phyloP scores from a whole-genome alignment of 331 rosid species.

The Malus hybrid region DNA sequence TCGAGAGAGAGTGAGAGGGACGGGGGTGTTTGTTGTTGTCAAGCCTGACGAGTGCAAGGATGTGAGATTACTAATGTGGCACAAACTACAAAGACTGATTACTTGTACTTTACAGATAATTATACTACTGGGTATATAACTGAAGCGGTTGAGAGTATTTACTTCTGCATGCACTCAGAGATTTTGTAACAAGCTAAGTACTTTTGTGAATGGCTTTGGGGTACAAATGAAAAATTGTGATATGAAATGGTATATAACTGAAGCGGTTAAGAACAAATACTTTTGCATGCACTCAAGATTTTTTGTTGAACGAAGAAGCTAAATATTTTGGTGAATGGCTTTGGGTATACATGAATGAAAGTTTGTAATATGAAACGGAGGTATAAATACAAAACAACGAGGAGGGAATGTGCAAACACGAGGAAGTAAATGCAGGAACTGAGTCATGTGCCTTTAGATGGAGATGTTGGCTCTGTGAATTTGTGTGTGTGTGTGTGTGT shows the following conservation, averaged over 20 bases:
- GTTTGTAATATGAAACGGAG: not conserved
- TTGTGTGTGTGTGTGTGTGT: not conserved
- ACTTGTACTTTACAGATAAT: constrained; percentile 16
- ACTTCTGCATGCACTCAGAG: rapidly evolving
- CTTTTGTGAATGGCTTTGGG: not conserved
- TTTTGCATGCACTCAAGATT: not conserved
- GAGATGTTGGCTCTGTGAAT: constrained; percentile 12
- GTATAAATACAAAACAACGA: constrained; percentile 8
- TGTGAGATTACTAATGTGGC: constrained; percentile 1
- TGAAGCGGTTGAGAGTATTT: not conserved
- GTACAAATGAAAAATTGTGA: not conserved
- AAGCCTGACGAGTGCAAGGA: not conserved
- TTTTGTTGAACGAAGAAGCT: not conserved
- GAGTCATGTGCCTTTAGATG: constrained; percentile 41
- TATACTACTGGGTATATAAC: not conserved
- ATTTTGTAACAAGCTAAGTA: not conserved
- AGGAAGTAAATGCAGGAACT: constrained; percentile 29
- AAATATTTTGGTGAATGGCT: not conserved
- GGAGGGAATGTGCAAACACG: constrained; percentile 34
- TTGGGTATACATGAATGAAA: not conserved
- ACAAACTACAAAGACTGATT: constrained; percentile 14
- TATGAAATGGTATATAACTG: not conserved
- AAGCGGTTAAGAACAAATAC: not conserved
- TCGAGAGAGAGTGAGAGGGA: not conserved
- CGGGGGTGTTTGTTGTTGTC: not conserved